phyloP scores from a whole-genome alignment of 371 early-diverging fungal genomes.

The Mortierella sp. region DNA sequence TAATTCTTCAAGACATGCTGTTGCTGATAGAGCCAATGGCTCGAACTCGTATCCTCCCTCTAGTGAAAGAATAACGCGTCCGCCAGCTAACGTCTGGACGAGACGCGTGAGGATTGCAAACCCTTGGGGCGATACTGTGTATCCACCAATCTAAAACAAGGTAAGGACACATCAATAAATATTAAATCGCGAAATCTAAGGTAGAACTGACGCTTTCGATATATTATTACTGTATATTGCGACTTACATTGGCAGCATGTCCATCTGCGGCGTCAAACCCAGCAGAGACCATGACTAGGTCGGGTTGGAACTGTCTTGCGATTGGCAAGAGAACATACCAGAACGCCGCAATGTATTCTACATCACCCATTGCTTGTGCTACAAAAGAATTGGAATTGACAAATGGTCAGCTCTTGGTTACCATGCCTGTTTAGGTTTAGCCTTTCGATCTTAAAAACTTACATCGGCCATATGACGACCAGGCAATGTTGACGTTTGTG shows the following conservation, averaged over 20 bases:
- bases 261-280: slow-evolving; percentile 79
- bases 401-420: no score
- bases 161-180: background rate
- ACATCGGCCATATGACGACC: slow-evolving; percentile 68
- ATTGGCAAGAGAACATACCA: slow-evolving; percentile 73
- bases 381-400: background rate
- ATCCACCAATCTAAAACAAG: slow-evolving; percentile 65
- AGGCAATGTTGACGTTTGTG: slow-evolving; percentile 74
- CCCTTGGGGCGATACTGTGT: slow-evolving; percentile 69
- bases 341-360: slow-evolving; percentile 75
- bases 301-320: slow-evolving; percentile 70
- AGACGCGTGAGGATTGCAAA: slow-evolving; percentile 69
- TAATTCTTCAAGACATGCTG: slow-evolving; percentile 64
- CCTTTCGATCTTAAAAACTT: slow-evolving; percentile 23
- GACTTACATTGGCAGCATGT: slow-evolving; percentile 71
- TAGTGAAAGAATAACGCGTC: slow-evolving; percentile 66
- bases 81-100: slow-evolving; percentile 67
- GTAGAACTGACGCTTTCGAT: no score
- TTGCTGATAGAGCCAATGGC: slow-evolving; percentile 60
- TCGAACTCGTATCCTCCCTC: slow-evolving; percentile 69
- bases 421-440: background rate
- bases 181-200: background rate
- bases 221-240: background rate
- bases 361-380: slow-evolving; percentile 73
- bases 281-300: slow-evolving; percentile 76